These are phyloP conservation scores for Pichia sp. DNA, from an alignment of 1,139 yeast species.

Conservation along the genomic window DNA sequence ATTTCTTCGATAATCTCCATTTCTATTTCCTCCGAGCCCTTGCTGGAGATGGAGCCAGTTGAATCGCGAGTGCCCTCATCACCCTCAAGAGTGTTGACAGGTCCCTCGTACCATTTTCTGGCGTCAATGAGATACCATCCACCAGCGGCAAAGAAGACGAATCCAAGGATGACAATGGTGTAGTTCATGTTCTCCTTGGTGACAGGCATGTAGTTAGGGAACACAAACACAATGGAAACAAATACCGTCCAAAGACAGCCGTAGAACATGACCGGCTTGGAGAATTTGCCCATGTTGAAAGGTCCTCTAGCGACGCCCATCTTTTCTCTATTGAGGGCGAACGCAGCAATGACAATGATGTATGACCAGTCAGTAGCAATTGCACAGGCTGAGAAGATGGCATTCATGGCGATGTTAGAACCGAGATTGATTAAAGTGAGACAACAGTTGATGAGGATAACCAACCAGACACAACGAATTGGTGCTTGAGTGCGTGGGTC, in stretches of 20 bases:
- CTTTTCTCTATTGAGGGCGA: conserved; percentile 31
- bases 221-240: conserved; percentile 38
- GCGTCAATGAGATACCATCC: conserved; percentile 28
- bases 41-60: conserved; percentile 16
- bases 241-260: conserved; percentile 38
- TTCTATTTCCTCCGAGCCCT: not conserved
- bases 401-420: conserved; percentile 34
- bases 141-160: conserved; percentile 27
- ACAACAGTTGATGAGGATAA: conserved; percentile 27
- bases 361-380: conserved; percentile 39
- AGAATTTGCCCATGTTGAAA: conserved; percentile 28
- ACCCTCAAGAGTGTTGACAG: conserved; percentile 25
- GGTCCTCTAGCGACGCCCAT: conserved; percentile 33
- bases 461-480: conserved; percentile 31
- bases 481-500: conserved; percentile 32
- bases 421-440: conserved; percentile 32
- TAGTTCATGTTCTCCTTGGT: conserved; percentile 42
- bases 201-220: conserved; percentile 46
- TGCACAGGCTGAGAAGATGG: conserved; percentile 42
- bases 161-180: conserved; percentile 35
- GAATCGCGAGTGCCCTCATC: conserved; percentile 12
- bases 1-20: conserved; percentile 13
- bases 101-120: conserved; percentile 28
- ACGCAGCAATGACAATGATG: conserved; percentile 33
- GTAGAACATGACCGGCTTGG: conserved; percentile 27